Conservation (phyloP, 257 asterid species). For the Nicotiana noctiflora region DNA sequence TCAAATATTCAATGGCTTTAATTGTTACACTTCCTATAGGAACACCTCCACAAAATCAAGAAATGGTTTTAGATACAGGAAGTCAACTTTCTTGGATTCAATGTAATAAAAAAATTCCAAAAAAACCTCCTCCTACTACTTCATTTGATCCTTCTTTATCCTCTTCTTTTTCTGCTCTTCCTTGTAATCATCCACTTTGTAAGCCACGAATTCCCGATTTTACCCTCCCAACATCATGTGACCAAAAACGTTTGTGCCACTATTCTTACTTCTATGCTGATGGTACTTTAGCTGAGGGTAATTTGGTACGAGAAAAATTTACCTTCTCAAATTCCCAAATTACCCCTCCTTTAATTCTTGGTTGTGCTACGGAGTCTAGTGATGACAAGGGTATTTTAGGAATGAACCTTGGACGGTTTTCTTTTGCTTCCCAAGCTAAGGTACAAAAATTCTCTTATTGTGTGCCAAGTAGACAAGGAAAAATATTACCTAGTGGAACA, state of each 20-base stretch:
- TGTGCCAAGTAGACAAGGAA: constrained; percentile 43
- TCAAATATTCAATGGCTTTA: constrained; percentile 76
- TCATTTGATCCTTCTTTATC: constrained; percentile 75
- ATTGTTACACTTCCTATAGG: constrained; percentile 77
- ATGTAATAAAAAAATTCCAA: constrained; percentile 44
- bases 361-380: constrained; percentile 50
- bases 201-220: constrained; percentile 79
- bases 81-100: constrained; percentile 92
- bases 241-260: constrained; percentile 69
- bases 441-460: constrained; percentile 70
- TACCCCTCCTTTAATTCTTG: constrained; percentile 79
- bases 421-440: constrained; percentile 66
- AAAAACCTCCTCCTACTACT: constrained; percentile 34
- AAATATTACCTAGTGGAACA: constrained; percentile 39
- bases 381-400: constrained; percentile 83
- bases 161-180: constrained; percentile 62
- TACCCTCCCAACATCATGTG: constrained; percentile 79
- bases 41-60: constrained; percentile 79
- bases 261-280: constrained; percentile 82
- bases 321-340: constrained; percentile 40
- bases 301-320: constrained; percentile 62
- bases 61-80: constrained; percentile 86
- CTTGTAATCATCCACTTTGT: constrained; percentile 67
- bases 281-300: constrained; percentile 85
- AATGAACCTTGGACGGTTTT: constrained; percentile 71